phyloP scores from a whole-genome alignment of 352 stramenopile species.

The Pythium myriotylum region DNA sequence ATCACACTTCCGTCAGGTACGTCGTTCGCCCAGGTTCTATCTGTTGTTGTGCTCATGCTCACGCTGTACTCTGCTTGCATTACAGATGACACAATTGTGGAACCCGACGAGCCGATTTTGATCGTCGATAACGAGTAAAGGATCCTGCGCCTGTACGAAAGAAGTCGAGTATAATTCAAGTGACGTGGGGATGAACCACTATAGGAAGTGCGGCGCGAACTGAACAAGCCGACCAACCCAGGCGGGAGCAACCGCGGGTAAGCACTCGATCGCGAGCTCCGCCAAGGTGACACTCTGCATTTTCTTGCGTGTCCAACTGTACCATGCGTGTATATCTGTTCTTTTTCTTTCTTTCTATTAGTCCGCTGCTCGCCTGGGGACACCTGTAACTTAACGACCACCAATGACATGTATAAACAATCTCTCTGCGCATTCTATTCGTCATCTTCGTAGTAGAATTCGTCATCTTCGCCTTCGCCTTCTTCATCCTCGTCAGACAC shows the following conservation, averaged over 20 bases:
- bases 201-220: slow-evolving; percentile 1
- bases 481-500: slow-evolving; percentile 45
- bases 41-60: neutral
- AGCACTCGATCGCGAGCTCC: neutral
- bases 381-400: slow-evolving; percentile 33
- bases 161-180: slow-evolving; percentile 26
- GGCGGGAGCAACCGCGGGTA: slow-evolving; percentile 1
- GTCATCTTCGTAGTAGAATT: slow-evolving; percentile 32
- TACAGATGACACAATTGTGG: slow-evolving; percentile 20
- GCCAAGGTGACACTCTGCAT: slow-evolving; percentile 21
- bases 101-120: slow-evolving; percentile 20
- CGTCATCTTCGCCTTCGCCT: slow-evolving; percentile 42
- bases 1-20: slow-evolving; percentile 23
- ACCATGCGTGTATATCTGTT: slow-evolving; percentile 18
- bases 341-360: slow-evolving; percentile 23
- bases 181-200: slow-evolving; percentile 33
- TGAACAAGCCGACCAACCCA: slow-evolving; percentile 8
- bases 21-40: neutral
- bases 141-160: slow-evolving; percentile 11
- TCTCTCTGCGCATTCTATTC: slow-evolving; percentile 1
- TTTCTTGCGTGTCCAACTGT: slow-evolving; percentile 19
- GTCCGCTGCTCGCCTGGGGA: slow-evolving; percentile 17
- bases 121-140: slow-evolving; percentile 15
- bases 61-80: neutral
- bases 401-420: slow-evolving; percentile 14